A percentile compares a stretch with the other conserved stretches of the same genome.
phyloP scores from a whole-genome alignment of 2,329 filamentous ascomycete species.

The Fusarium liriodendri region DNA sequence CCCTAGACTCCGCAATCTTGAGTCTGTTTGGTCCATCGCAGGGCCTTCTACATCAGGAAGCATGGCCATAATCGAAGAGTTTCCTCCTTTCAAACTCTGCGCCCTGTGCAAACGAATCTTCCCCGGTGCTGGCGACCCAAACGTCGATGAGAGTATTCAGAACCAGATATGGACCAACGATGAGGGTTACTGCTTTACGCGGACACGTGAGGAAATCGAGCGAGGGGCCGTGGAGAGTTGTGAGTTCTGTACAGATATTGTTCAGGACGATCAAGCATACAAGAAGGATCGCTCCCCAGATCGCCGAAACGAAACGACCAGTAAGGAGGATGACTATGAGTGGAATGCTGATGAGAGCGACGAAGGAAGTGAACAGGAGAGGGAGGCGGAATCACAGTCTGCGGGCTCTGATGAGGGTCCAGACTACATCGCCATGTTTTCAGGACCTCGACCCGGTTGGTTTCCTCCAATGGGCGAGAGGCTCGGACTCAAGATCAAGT shows the following conservation, averaged over 20 bases:
- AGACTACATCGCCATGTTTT: neutral
- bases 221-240: neutral
- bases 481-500: neutral
- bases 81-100: neutral
- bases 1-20: fast-evolving
- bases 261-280: neutral
- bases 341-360: neutral
- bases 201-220: neutral
- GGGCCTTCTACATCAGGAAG: neutral
- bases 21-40: neutral
- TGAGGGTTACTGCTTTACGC: neutral
- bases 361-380: neutral
- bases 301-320: neutral
- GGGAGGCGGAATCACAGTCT: neutral
- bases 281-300: neutral
- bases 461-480: neutral
- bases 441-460: neutral
- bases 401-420: neutral
- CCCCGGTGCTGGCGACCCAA: neutral
- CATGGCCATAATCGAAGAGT: neutral
- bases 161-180: neutral
- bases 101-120: neutral
- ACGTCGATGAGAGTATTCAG: neutral
- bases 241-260: neutral
- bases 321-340: neutral